Evolutionary conservation across 179 eudicot species (phyloP).

Genomic region (Vitellaria paradoxa): DNA sequence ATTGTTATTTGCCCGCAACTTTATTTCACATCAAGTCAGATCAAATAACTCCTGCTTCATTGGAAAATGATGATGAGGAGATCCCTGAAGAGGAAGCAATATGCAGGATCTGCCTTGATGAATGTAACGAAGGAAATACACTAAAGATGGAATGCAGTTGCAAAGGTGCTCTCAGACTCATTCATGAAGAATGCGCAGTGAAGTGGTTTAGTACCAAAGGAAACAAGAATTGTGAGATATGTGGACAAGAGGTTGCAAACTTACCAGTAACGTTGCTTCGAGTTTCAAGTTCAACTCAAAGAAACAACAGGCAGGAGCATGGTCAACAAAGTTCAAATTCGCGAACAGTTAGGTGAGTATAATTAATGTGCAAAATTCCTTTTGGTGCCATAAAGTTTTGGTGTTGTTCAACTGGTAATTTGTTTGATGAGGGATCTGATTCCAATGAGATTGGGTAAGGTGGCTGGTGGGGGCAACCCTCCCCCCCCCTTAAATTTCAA

Average conservation of each 20-base stretch:
- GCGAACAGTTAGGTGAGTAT: slow-evolving; percentile 45
- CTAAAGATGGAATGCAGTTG: slow-evolving; percentile 95
- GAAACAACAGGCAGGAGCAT: slow-evolving; percentile 36
- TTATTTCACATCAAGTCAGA: slow-evolving; percentile 31
- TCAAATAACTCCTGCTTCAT: slow-evolving; percentile 40
- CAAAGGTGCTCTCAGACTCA: slow-evolving; percentile 84
- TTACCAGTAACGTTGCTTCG: slow-evolving; percentile 92
- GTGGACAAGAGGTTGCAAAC: slow-evolving; percentile 79
- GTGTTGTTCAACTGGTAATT: neutral
- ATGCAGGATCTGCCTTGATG: slow-evolving; percentile 86
- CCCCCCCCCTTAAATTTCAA: too few species aligned
- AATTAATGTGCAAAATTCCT: neutral
- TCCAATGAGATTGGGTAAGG: too few species aligned
- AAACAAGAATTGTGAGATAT: slow-evolving; percentile 78
- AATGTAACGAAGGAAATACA: slow-evolving; percentile 75
- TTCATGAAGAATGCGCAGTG: slow-evolving; percentile 84
- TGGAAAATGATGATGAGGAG: slow-evolving; percentile 64
- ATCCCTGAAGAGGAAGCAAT: slow-evolving; percentile 89
- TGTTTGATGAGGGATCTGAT: neutral
- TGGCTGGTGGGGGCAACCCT: too few species aligned
- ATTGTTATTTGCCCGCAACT: neutral
- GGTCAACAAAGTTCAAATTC: slow-evolving; percentile 31
- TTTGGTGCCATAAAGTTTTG: neutral
- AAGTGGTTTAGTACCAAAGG: slow-evolving; percentile 84
- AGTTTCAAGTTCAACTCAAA: slow-evolving; percentile 35